phyloP scores from a whole-genome alignment of 2,329 filamentous ascomycete genomes.

The Emergomyces orientalis region DNA sequence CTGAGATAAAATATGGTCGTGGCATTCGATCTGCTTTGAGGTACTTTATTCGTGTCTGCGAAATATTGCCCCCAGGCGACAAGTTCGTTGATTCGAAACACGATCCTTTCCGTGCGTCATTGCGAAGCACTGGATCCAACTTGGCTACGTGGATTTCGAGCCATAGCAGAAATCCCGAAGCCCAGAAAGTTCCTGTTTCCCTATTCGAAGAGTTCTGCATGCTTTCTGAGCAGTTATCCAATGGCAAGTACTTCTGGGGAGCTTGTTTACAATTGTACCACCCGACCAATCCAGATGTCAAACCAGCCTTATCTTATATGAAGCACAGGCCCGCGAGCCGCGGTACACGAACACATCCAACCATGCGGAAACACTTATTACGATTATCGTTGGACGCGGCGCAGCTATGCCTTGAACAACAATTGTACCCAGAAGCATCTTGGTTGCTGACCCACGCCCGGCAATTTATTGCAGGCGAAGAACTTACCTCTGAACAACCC shows the following conservation, averaged over 20 bases:
- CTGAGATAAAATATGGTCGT: constrained; percentile 26
- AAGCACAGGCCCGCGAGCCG: constrained; percentile 17
- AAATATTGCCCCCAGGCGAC: constrained; percentile 8
- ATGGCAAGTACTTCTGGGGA: constrained; percentile 15
- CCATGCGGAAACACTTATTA: constrained; percentile 25
- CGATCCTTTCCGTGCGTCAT: neutral
- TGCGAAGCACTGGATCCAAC: constrained; percentile 20
- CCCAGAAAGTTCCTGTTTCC: constrained; percentile 20
- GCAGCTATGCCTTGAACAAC: constrained; percentile 27
- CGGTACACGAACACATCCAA: constrained; percentile 14
- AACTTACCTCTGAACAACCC: neutral
- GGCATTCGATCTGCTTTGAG: constrained; percentile 26
- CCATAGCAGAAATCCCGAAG: constrained; percentile 16
- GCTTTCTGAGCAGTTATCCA: neutral
- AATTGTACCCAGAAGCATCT: constrained; percentile 22
- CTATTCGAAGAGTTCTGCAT: constrained; percentile 27
- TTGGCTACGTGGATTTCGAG: constrained; percentile 21
- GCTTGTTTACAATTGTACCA: constrained; percentile 29
- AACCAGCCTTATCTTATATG: constrained; percentile 24
- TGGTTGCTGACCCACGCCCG: constrained; percentile 25
- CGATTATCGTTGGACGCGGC: constrained; percentile 30
- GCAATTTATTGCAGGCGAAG: constrained; percentile 22
- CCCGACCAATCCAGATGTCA: constrained; percentile 27
- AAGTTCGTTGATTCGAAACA: neutral
- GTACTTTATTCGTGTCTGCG: constrained; percentile 22